Percentiles rank a stretch among this genome's conserved stretches.
These are phyloP conservation scores for Prunus dulcis DNA, from an alignment of 306 rosid species.

Conservation along the genomic window DNA sequence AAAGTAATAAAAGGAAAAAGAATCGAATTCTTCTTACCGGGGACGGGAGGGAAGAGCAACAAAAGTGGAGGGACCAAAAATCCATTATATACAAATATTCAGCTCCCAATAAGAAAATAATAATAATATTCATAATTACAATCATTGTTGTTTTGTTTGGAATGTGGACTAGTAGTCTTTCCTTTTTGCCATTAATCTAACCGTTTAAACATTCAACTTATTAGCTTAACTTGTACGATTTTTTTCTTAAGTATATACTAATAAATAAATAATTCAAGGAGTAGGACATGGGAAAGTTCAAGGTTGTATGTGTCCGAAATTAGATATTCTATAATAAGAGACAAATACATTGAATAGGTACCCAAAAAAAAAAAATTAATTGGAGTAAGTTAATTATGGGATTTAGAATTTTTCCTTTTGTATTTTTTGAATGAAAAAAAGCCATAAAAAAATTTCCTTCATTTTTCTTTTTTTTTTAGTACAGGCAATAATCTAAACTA, in stretches of 20 bases:
- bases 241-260: neutral
- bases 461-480: no score
- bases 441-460: no score
- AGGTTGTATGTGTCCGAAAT: neutral
- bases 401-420: neutral
- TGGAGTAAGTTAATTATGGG: neutral
- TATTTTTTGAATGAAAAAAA: neutral
- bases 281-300: neutral
- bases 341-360: neutral
- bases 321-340: no score
- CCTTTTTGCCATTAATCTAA: neutral
- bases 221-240: conserved; percentile 11
- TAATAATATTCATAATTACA: conserved; percentile 27
- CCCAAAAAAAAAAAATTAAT: neutral
- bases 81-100: conserved; percentile 37
- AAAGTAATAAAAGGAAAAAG: conserved; percentile 13
- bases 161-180: conserved; percentile 24
- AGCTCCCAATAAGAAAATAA: neutral
- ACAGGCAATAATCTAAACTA: neutral
- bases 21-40: conserved; percentile 34
- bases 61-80: conserved; percentile 39
- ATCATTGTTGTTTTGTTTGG: conserved; percentile 31
- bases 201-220: neutral
- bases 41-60: neutral
- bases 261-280: neutral